phyloP scores from a whole-genome alignment of 139 green algal genomes.

The Tetradesmus obliquus region DNA sequence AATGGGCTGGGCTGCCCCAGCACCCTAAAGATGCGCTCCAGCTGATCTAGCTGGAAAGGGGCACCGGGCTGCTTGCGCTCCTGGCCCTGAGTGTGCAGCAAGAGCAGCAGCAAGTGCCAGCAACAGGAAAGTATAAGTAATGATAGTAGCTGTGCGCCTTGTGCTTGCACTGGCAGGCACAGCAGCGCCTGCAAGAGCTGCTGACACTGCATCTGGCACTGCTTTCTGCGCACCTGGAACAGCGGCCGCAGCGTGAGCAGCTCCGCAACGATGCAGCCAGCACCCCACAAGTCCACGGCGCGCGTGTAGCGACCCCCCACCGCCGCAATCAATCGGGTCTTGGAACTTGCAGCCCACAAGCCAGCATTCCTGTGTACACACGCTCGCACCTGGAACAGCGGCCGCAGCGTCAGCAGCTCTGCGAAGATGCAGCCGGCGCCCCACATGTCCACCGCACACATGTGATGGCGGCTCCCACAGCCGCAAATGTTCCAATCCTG shows the following conservation, averaged over 20 bases:
- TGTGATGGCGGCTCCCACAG: too few species aligned
- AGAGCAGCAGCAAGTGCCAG: neutral
- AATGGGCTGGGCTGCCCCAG: constrained; percentile 58
- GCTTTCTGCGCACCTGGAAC: too few species aligned
- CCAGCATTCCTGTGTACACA: too few species aligned
- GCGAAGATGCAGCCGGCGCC: constrained; percentile 85
- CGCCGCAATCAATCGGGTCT: neutral
- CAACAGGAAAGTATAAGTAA: too few species aligned
- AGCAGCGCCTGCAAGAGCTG: too few species aligned
- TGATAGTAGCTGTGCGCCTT: too few species aligned
- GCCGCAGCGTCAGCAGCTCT: constrained; percentile 79
- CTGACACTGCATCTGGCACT: too few species aligned
- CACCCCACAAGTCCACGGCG: too few species aligned
- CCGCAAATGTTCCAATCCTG: neutral
- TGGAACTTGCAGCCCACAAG: neutral
- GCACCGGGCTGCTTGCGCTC: constrained; percentile 66
- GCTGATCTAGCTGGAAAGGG: constrained; percentile 41
- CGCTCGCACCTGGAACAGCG: constrained; percentile 74
- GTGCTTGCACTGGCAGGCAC: too few species aligned
- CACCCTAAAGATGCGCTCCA: constrained; percentile 62
- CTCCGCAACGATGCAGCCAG: too few species aligned
- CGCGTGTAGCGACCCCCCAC: too few species aligned
- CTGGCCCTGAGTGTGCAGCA: constrained; percentile 43
- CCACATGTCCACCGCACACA: constrained; percentile 60
- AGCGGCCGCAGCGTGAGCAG: neutral